Evolutionary conservation across 2,329 filamentous ascomycete genomes (phyloP), one percentile per base, ranked within the genome.

Genomic region (Beauveria asiatica): DNA sequence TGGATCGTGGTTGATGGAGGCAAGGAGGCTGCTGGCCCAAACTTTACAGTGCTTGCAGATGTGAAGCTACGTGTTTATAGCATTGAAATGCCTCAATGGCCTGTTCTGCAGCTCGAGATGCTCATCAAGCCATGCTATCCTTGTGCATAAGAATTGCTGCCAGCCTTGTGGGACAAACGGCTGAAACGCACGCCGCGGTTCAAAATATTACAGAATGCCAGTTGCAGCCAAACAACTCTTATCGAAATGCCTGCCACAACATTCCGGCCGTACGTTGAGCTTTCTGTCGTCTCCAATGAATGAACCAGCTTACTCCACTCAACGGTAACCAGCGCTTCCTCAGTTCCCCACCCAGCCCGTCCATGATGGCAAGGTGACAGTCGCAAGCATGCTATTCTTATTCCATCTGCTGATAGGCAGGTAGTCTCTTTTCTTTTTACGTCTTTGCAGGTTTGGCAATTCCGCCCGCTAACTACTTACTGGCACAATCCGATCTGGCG

Each of bases 311-410:
- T 17, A 50, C 49, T 53, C 57, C 49, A 42, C 49, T 19, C 10
- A 16, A 53, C 49, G 17, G 49, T 46, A 59, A 59, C 57, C 57
- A 59, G 27, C 21, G 49, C 57, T 45, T 56, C n/a, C 27, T 52
- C 23, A 30, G n/a, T 51, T 57, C 52, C 52, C 59, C 59, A 56
- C 51, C 39, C 39, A 45, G 39, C 39, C 59, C 51, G 53, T 51
- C 45, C 59, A 46, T 45, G 19, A 57, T 61, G 59, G 59, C 59
- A 60, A 60, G 59, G 59, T 61, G 52, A 61, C 59, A 57, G 46
- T 57, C 46, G 42, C 39, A 45, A 51, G 45, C 39, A 13, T 37
- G 33, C 33, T 13, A 37, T 16, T 37, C 11, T 37, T 13, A 5
- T 16, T 37, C 11, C 11, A 37, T 37, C 33, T 37, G 13, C 33